Base-by-base conservation (phyloP, 2,329 filamentous ascomycete genomes). In the Penicillium sumatraense region DNA sequence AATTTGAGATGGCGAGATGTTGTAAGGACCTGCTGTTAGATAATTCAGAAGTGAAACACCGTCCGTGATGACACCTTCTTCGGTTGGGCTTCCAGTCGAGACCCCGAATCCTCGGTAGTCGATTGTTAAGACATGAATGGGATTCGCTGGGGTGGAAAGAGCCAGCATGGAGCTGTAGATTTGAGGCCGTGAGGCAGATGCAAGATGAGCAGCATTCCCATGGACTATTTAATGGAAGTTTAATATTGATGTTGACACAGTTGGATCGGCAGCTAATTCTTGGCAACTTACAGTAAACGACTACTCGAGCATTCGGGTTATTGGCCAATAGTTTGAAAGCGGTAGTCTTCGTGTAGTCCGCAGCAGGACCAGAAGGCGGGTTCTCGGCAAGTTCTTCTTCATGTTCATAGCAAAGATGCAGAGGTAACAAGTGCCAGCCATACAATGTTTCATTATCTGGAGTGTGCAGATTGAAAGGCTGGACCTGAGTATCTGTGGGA, bases 71-170 rank as follows among this genome's bases (percentile, higher is more conserved):
- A 98, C 77, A 0, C 93, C 93, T 31, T 83, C 77, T 75, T 98
- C 93, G 0, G 87, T 88, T 0, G 93, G 93, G 3, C 75, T 77
- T n/a, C 93, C 91, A 0, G 87, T 90, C 8, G 90, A 95, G 35
- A 85, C 82, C 1, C 92, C 93, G 64, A 91, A 97, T 6, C 93
- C 93, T 16, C 93, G 89, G 74, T 97, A 97, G 78, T 96, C 92
- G 65, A 96, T 86, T 35, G 91, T 85, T n/a, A 97, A 80, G 41
- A 96, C 84, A 69, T 97, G 93, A 51, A 92, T 66, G 1, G 77
- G 77, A 46, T 74, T 85, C 53, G 83, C 80, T 0, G 80, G 86
- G 0, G 83, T 83, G 2, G 89, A 89, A 2, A 87, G 86, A 49
- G 89, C 84, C 3, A 91, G 86, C 38, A 96, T 79, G 41, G 87